Base-by-base conservation (phyloP, 805 yeast genomes). In the Tetrapisispora namnaoensis region DNA sequence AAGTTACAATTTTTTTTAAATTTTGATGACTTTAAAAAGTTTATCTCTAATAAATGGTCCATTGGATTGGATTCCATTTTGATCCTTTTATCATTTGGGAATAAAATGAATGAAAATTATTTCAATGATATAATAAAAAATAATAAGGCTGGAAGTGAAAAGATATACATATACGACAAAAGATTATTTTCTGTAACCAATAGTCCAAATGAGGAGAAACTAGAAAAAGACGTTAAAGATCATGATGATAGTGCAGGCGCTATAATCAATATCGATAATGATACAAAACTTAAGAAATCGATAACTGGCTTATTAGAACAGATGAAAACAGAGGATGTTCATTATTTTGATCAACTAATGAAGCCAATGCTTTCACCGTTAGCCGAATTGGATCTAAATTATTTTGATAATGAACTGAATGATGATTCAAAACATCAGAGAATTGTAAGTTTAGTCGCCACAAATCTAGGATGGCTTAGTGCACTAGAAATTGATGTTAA, bases 41-140 rank as follows among this genome's bases (percentile, higher is more conserved):
- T 67, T 53, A 68, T 77, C 20, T 50, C 70, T 7, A 60, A 65
- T 4, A 65, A 70, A 37, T 71, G 77, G 61, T 56, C 56, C 40
- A 74, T 77, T 1, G 71, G 76, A 0, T 35, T 54, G 0, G 68
- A 63, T 24, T 71, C 73, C 46, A 55, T 74, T 40, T 71, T 83
- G 53, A 66, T 84, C 14, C 63, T 84, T 37, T 74, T 88, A 2
- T 78, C 88, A 1, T 80, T 76, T 60, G 90, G 90, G 0, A 72
- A 78, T 42, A 79, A 76, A 55, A 68, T 84, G 53, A 79, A 76
- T 49, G 58, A 50, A 16, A 24, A 27, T 3, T 27, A 13, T 27
- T 44, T 44, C 14, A 39, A 37, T 17, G 40, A 38, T 4, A 3
- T 42, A 16, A 17, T 34, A 10, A 36, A 36, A 20, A 21, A 37